These are phyloP conservation scores for Aureoboletus auriporus DNA, from an alignment of 768 basidiomycete species.

Conservation along the genomic window DNA sequence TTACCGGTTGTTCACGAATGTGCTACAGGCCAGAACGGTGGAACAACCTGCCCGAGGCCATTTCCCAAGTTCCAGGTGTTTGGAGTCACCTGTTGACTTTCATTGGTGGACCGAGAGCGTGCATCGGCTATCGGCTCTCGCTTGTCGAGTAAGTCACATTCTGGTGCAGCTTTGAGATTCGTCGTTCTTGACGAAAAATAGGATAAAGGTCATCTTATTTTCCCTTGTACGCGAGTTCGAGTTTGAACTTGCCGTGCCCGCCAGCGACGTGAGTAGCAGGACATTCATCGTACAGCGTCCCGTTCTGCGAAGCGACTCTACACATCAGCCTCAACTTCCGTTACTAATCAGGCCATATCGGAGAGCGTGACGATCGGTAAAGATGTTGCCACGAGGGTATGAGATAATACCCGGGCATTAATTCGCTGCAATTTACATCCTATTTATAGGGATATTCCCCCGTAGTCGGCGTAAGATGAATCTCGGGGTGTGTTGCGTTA, in stretches of 20 bases:
- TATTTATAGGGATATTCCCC: too few species aligned
- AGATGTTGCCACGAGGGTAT: too few species aligned
- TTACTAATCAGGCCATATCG: not conserved
- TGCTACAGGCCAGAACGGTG: slow-evolving; percentile 59
- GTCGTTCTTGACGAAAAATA: not conserved
- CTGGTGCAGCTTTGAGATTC: not conserved
- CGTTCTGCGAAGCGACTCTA: not conserved
- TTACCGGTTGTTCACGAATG: not conserved
- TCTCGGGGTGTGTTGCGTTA: too few species aligned
- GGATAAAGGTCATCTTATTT: slow-evolving; percentile 8
- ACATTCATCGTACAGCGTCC: not conserved
- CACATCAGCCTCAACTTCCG: not conserved
- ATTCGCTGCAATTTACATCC: too few species aligned
- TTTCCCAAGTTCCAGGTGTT: slow-evolving; percentile 49
- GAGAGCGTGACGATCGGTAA: not conserved
- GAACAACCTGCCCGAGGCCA: slow-evolving; percentile 44
- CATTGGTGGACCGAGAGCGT: slow-evolving; percentile 59
- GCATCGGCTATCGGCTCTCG: slow-evolving; percentile 67
- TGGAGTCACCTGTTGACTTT: slow-evolving; percentile 60
- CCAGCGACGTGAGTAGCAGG: not conserved
- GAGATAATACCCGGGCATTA: too few species aligned
- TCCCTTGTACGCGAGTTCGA: slow-evolving; percentile 10
- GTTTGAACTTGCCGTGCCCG: slow-evolving; percentile 7
- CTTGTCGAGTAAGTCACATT: slow-evolving; percentile 46
- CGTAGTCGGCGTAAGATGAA: too few species aligned